Evolutionary conservation across 306 rosid genomes (phyloP).

Genomic region (Lithocarpus polystachyus): DNA sequence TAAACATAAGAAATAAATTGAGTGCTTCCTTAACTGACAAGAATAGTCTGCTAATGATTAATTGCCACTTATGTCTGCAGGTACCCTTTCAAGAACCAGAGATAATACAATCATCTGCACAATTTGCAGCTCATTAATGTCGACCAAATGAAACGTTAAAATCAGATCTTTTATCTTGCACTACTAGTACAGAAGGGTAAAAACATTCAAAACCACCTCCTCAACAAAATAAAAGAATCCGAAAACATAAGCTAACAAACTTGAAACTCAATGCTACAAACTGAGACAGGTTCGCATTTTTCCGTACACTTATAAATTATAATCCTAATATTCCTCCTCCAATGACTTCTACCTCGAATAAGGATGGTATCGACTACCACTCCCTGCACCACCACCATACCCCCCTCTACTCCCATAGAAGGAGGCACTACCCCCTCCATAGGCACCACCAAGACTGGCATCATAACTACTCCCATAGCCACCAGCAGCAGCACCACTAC

Average conservation of each 20-base stretch:
- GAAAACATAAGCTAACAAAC: conserved; percentile 21
- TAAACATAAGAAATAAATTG: neutral
- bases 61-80: neutral
- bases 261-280: conserved; percentile 33
- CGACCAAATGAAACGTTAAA: neutral
- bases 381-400: conserved; percentile 61
- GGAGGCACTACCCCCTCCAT: conserved; percentile 68
- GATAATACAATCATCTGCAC: conserved; percentile 37
- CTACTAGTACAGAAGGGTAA: conserved; percentile 6
- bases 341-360: conserved; percentile 71
- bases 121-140: conserved; percentile 27
- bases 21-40: neutral
- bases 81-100: neutral
- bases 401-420: conserved; percentile 92
- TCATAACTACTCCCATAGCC: conserved; percentile 72
- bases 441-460: conserved; percentile 63
- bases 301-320: conserved; percentile 31
- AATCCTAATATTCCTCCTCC: conserved; percentile 22
- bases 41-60: neutral
- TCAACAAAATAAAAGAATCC: neutral
- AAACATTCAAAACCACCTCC: neutral
- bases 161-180: conserved; percentile 12
- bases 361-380: conserved; percentile 86
- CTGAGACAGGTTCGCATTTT: conserved; percentile 16
- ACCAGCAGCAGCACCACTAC: conserved; percentile 48